Percentiles rank a stretch among this genome's conserved stretches.
Evolutionary conservation across 2,329 filamentous ascomycete genomes (phyloP).

Genomic region (Colletotrichum coccodes): DNA sequence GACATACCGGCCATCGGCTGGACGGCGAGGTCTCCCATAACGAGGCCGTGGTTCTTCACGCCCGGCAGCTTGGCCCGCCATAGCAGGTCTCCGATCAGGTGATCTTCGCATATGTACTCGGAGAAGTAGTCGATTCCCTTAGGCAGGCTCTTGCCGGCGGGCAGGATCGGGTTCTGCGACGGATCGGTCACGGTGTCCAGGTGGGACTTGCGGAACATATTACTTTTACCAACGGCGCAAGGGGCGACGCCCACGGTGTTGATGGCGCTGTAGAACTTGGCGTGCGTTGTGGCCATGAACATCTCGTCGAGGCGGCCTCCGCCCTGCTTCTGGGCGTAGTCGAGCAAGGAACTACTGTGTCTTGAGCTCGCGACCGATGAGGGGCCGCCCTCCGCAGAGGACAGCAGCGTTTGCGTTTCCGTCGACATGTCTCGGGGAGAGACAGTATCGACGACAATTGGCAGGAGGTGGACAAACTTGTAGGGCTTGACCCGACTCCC

Average conservation of each 20-base stretch:
- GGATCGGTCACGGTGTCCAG: conserved; percentile 77
- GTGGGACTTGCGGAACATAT: conserved; percentile 96
- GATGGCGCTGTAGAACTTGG: conserved; percentile 98
- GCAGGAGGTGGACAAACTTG: conserved; percentile 96
- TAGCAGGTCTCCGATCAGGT: conserved; percentile 90
- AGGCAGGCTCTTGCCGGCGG: conserved; percentile 54
- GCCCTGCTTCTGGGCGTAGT: conserved; percentile 53
- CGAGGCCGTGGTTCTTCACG: conserved; percentile 83
- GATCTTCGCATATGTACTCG: conserved; percentile 96
- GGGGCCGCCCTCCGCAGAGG: conserved; percentile 45
- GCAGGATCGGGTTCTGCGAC: conserved; percentile 53
- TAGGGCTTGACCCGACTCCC: conserved; percentile 66
- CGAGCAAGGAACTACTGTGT: conserved; percentile 35
- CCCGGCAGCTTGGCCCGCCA: conserved; percentile 77
- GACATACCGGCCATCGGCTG: conserved; percentile 90
- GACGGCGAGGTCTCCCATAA: conserved; percentile 86
- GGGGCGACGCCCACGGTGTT: conserved; percentile 92
- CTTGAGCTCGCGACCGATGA: conserved; percentile 32
- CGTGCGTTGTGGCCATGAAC: conserved; percentile 93
- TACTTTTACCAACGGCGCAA: conserved; percentile 95
- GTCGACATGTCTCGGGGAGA: conserved; percentile 38
- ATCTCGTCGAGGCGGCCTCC: conserved; percentile 92
- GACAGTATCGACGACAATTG: conserved; percentile 83
- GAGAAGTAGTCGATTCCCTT: conserved; percentile 92
- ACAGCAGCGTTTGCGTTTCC: conserved; percentile 44